phyloP scores from a whole-genome alignment of 108 stramenopile species.

The Skeletonema tropicum region DNA sequence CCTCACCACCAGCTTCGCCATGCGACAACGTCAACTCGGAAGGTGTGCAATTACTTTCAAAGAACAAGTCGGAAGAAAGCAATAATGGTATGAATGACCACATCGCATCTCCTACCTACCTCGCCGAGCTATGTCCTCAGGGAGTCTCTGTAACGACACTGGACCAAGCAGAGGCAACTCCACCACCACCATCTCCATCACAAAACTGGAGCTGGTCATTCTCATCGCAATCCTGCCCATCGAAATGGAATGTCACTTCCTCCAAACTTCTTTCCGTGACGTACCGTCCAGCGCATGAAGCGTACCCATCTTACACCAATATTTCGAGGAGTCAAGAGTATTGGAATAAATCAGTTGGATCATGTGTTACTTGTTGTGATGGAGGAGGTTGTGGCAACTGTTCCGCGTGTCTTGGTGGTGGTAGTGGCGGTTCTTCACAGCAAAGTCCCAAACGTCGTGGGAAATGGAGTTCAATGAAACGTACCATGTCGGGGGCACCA shows the following conservation, averaged over 20 bases:
- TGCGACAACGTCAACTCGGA: constrained; percentile 1
- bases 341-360: constrained; percentile 41
- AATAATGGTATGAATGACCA: background rate
- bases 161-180: background rate
- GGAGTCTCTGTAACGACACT: constrained; percentile 25
- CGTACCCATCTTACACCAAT: constrained; percentile 70
- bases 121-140: constrained; percentile 47
- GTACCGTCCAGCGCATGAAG: constrained; percentile 77
- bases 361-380: constrained; percentile 15
- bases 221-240: constrained; percentile 37
- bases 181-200: background rate
- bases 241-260: constrained; percentile 52
- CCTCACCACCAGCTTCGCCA: background rate
- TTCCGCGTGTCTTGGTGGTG: constrained; percentile 1
- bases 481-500: constrained; percentile 16
- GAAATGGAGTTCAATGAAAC: constrained; percentile 26
- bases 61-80: constrained; percentile 5
- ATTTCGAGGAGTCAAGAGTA: constrained; percentile 32
- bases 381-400: constrained; percentile 10
- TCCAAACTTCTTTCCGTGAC: constrained; percentile 62
- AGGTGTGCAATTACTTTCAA: constrained; percentile 14
- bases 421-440: background rate
- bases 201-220: constrained; percentile 50
- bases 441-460: constrained; percentile 3
- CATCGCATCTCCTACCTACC: constrained; percentile 11